phyloP scores from a whole-genome alignment of 2,329 filamentous ascomycete genomes.

The Fusarium algeriense region DNA sequence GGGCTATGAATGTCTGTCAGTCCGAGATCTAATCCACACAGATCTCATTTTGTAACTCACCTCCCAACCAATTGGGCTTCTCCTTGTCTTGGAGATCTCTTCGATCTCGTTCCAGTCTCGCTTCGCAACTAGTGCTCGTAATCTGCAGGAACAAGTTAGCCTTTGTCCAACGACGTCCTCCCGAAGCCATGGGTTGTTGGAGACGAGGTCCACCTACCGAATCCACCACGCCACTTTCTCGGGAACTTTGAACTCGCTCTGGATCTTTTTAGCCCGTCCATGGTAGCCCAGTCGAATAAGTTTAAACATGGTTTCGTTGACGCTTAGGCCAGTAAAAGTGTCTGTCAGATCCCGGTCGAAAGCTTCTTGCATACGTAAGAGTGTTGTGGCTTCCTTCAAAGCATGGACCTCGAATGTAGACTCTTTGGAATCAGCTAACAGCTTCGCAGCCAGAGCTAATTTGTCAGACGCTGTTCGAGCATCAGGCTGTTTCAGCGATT shows the following conservation, averaged over 20 bases:
- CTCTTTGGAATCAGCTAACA: constrained; percentile 87
- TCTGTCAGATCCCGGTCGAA: constrained; percentile 86
- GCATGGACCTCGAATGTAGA: constrained; percentile 78
- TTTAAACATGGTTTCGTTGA: constrained; percentile 93
- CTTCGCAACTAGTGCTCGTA: constrained; percentile 89
- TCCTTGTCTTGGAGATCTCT: constrained; percentile 81
- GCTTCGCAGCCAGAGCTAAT: constrained; percentile 84
- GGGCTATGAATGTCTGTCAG: constrained; percentile 65
- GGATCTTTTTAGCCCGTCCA: constrained; percentile 87
- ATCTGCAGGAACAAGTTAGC: constrained; percentile 58
- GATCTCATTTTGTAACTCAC: constrained; percentile 61
- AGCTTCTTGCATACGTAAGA: constrained; percentile 87
- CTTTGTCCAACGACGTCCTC: constrained; percentile 16
- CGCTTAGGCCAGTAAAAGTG: constrained; percentile 82
- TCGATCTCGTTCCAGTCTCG: constrained; percentile 94
- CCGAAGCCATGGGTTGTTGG: constrained; percentile 21
- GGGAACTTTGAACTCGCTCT: constrained; percentile 91
- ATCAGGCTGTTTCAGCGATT: constrained; percentile 81
- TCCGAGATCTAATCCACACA: background rate
- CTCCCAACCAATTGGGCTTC: constrained; percentile 97
- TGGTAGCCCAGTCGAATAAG: constrained; percentile 85
- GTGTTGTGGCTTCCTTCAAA: constrained; percentile 81
- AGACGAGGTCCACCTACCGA: constrained; percentile 58
- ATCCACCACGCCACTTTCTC: constrained; percentile 94
- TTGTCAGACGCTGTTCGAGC: constrained; percentile 82